Base-by-base conservation (phyloP, 1,139 yeast genomes). In the Yamadazyma triangularis region DNA sequence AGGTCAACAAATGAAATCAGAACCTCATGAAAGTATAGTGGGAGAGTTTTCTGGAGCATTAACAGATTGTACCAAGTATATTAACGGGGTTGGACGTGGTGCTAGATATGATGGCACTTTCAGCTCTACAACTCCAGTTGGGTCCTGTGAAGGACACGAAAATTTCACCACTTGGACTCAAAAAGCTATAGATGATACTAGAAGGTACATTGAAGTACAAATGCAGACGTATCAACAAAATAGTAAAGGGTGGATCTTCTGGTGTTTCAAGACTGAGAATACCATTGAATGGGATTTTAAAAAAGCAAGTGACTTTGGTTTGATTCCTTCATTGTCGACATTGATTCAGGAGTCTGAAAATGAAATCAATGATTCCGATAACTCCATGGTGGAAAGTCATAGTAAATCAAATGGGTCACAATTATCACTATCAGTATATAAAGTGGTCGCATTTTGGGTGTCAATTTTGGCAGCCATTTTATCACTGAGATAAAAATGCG, bases 11-110 rank as follows among this genome's bases (percentile, higher is more conserved):
- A 58, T 77, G 24, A 45, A 53, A 27, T 42, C 57, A 21, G 95
- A 86, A 51, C 40, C 56, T 21, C 91, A 85, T 50, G 83, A 93
- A 81, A 73, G 76, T 32, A 74, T 89, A 15, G 71, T 77, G 34
- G 97, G 97, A 36, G 98, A 91, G 64, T 91, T 91, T 84, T 73
- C 91, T 28, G 96, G 93, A 11, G 96, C 97, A 2, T 67, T 89
- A 45, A 87, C 96, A 5, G 97, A 91, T 59, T 91, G 98, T 64
- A 77, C 94, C 12, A 71, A 69, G 33, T 85, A 95, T 95, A 64
- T 91, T 37, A 89, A 91, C 49, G 97, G 97, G 47, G 93, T 87
- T 21, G 86, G 87, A 26, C 64, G 77, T 29, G 96, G 96, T 27
- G 79, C 96, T 15, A 75, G 97, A 47, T 88, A 70, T 56, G 88